Percentiles rank a stretch among this genome's conserved stretches.
Conservation (phyloP, 2,329 filamentous ascomycete genomes). For the Trichoderma oligosporum region DNA sequence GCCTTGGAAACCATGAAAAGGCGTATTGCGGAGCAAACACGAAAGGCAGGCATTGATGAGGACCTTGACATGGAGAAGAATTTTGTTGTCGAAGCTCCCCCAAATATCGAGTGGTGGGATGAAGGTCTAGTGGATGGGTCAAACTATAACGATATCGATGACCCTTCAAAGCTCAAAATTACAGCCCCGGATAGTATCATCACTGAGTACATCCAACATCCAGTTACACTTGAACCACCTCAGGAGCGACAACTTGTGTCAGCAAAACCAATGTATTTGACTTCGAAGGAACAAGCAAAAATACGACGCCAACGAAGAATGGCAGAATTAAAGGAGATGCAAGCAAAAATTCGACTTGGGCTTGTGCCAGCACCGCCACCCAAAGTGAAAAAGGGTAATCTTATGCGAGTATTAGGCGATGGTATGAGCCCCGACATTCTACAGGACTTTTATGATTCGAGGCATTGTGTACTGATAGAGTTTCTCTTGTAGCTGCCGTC, state of each 20-base stretch:
- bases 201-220: conserved; percentile 88
- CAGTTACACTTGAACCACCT: conserved; percentile 83
- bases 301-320: conserved; percentile 83
- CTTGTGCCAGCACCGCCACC: conserved; percentile 85
- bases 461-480: conserved; percentile 22
- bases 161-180: conserved; percentile 66
- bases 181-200: conserved; percentile 78
- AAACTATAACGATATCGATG: conserved; percentile 68
- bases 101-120: conserved; percentile 96
- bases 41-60: conserved; percentile 91
- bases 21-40: conserved; percentile 79
- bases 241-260: conserved; percentile 78
- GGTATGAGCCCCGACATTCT: conserved; percentile 41
- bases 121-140: conserved; percentile 75
- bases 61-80: conserved; percentile 85
- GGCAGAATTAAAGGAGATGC: conserved; percentile 90
- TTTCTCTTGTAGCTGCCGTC: conserved; percentile 51
- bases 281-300: conserved; percentile 85
- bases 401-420: conserved; percentile 95
- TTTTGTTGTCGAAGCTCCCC: conserved; percentile 78
- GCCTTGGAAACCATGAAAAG: conserved; percentile 93
- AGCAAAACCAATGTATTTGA: conserved; percentile 89
- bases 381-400: conserved; percentile 94
- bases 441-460: neutral
- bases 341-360: conserved; percentile 91